Conservation (phyloP, 805 yeast genomes). For the Pichia ethanolica region DNA sequence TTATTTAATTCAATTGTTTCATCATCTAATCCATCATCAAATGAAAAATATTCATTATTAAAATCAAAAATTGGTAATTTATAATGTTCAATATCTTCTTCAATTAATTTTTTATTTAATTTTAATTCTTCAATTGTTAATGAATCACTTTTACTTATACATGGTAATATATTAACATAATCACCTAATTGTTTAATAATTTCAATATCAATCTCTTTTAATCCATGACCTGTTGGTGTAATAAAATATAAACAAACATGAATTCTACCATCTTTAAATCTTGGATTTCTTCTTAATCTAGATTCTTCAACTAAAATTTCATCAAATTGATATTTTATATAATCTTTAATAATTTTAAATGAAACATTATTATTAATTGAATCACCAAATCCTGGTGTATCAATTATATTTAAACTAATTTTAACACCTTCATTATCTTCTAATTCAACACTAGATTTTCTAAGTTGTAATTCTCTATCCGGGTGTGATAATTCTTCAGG, state of each 20-base stretch:
- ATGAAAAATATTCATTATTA: conserved; percentile 44
- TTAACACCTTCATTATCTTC: conserved; percentile 84
- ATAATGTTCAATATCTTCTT: conserved; percentile 67
- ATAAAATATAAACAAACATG: conserved; percentile 75
- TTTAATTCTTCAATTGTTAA: conserved; percentile 63
- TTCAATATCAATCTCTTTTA: conserved; percentile 64
- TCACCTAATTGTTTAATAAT: conserved; percentile 63
- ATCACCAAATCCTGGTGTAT: conserved; percentile 81
- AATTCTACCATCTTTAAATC: conserved; percentile 78
- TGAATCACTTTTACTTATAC: conserved; percentile 74
- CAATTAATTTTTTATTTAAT: conserved; percentile 63
- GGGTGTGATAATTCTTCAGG: conserved; percentile 42
- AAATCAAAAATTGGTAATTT: conserved; percentile 75
- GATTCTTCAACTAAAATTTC: conserved; percentile 76
- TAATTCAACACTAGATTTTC: conserved; percentile 76
- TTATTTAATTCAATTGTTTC: conserved; percentile 26
- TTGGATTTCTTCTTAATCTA: conserved; percentile 74
- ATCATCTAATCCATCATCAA: conserved; percentile 25
- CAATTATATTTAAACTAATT: conserved; percentile 67
- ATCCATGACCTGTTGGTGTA: conserved; percentile 57
- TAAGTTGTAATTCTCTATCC: conserved; percentile 50
- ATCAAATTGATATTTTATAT: conserved; percentile 74
- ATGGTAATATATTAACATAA: conserved; percentile 77
- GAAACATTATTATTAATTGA: conserved; percentile 60
- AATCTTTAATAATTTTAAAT: conserved; percentile 67